Evolutionary conservation across 2,329 filamentous ascomycete species (phyloP), one percentile per base, ranked within the genome.

Genomic region (Geosmithia putterillii): DNA sequence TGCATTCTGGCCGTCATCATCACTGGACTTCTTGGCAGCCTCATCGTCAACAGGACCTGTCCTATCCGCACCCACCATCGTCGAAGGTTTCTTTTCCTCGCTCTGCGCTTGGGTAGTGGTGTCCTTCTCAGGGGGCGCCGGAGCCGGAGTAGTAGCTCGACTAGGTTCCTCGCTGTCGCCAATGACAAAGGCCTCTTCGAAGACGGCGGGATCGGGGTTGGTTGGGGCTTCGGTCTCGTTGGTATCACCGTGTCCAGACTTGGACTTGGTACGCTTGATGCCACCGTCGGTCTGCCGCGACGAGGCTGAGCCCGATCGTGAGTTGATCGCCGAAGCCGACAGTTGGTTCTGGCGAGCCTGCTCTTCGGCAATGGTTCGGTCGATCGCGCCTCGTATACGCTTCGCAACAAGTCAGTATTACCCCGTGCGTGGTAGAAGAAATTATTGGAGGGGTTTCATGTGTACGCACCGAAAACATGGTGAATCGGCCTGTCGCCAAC

Each of bases 331-430:
- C 25, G 6, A 12, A 14, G 18, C 4, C 21, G 18, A 17, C 14
- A n/a, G 19, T 23, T 44, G 35, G 56, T 76, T 76, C 58, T 88
- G 83, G 46, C 86, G 83, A 45, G 86, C 84, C 64, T 94, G 86
- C 65, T 95, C 89, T 66, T 95, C 87, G 55, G 87, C 85, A 55
- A 95, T 92, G 55, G 83, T 83, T 54, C 81, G 80, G 60, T 94
- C 86, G 60, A 94, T 87, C 46, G 83, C 84, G 55, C 83, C 85
- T 66, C 86, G 85, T 53, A 94, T 70, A 69, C 85, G 78, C 84
- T 92, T 58, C 18, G 32, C 3, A 25, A 36, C 38, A 28, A 43
- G 38, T 39, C 25, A 40, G 42, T 21, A 9, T 37, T 9, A 38
- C 7, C 35, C 19, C 35, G n/a, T 38, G 35, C 18, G 19, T n/a